Evolutionary conservation across 192 early-diverging fungal genomes (phyloP), one percentile per base, ranked within the genome.

Genomic region (Coemansia sp.): DNA sequence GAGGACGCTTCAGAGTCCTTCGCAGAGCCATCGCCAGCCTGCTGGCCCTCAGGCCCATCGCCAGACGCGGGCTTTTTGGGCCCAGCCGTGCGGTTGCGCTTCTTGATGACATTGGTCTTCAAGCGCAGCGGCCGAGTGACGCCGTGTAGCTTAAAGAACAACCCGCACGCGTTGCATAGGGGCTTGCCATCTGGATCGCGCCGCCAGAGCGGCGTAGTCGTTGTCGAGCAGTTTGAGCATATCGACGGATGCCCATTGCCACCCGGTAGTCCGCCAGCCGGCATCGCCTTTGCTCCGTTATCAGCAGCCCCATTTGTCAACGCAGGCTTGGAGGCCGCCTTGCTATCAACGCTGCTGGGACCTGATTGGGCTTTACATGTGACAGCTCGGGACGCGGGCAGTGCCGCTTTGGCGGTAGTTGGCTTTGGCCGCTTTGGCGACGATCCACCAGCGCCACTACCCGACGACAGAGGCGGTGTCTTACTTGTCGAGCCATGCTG

Each of bases 91-190:
- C 97, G 92, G 77, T 97, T 97, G 53, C 97, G 92, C 66, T 95
- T 98, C 79, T 95, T 90, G 71, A 99, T 97, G 21, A 95, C 92
- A 74, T 95, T 93, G 4, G 92, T 94, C 83, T 95, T 96, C 69
- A 99, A 81, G 62, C 88, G 90, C 6, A 94, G 84, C n/a, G 98
- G 98, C 45, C 98, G 84, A 3, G 89, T 88, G n/a, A 94, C 91
- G 17, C 94, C 94, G 74, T 99, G 98, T 31, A 99, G 84, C 80
- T 98, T 99, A 73, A 86, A 91, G 76, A 94, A 99, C 63, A 99
- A 72, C 0, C 98, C 98, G 68, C 98, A 99, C 1, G 98, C 98
- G 68, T 99, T 99, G 74, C 98, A 99, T 39, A 99, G 86, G 1
- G 94, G 89, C 44, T 93, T 89, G 35, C 97, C 97, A 53, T 91